Evolutionary conservation across 2,329 filamentous ascomycete genomes (phyloP).

Genomic region (Aspergillus oerlinghausenensis): DNA sequence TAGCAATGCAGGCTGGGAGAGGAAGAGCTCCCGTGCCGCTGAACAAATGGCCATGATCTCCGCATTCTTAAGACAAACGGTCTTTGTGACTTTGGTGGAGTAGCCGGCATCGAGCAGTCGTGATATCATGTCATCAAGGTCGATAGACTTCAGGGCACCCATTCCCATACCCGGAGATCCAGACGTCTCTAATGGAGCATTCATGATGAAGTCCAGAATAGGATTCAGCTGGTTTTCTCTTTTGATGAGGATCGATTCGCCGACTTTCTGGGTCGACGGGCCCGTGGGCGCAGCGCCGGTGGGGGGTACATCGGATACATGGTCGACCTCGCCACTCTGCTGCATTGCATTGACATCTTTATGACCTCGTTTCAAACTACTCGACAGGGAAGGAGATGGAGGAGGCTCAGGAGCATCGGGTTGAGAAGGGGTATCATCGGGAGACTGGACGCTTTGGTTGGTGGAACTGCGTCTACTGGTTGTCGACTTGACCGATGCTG

Average conservation of each 20-base stretch:
- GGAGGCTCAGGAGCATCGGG: constrained; percentile 58
- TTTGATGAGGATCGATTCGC: constrained; percentile 85
- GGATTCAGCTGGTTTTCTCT: constrained; percentile 68
- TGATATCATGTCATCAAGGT: constrained; percentile 96
- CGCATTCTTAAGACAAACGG: constrained; percentile 93
- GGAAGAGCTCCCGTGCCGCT: constrained; percentile 79
- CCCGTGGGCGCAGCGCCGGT: constrained; percentile 56
- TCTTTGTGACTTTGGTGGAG: constrained; percentile 94
- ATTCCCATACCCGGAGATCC: constrained; percentile 67
- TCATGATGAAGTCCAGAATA: constrained; percentile 50
- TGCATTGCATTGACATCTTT: constrained; percentile 77
- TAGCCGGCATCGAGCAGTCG: constrained; percentile 91
- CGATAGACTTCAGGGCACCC: constrained; percentile 84
- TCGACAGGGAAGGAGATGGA: constrained; percentile 81
- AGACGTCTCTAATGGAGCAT: constrained; percentile 37
- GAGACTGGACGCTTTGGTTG: constrained; percentile 25
- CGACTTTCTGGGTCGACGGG: constrained; percentile 61
- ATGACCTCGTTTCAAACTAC: constrained; percentile 66
- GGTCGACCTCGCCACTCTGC: constrained; percentile 83
- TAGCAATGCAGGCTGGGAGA: constrained; percentile 85
- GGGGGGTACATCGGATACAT: constrained; percentile 87
- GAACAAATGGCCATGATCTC: constrained; percentile 93
- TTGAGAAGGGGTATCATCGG: constrained; percentile 43
- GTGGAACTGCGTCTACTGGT: constrained; percentile 46
- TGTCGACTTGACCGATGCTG: constrained; percentile 67